These are phyloP conservation scores for Russula olivacea DNA, from an alignment of 768 basidiomycete species.

Conservation along the genomic window DNA sequence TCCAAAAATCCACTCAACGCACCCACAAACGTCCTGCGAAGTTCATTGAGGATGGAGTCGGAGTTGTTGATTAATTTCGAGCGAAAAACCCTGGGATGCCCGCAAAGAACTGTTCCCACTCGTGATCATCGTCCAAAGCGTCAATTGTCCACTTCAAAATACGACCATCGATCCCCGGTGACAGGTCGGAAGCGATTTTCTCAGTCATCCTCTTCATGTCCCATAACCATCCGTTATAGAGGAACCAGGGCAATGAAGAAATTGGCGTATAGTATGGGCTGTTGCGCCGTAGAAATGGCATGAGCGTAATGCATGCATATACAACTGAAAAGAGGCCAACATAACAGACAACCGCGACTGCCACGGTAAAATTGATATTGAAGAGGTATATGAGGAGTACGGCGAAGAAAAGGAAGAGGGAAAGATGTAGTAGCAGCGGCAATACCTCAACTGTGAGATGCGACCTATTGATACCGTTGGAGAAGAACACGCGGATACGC, in stretches of 20 bases:
- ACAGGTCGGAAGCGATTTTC: neutral
- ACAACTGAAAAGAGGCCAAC: neutral
- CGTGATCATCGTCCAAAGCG: neutral
- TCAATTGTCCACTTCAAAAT: neutral
- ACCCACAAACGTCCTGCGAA: neutral
- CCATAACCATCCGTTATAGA: neutral
- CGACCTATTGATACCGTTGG: too few species aligned
- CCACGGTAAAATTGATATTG: neutral
- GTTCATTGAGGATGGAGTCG: neutral
- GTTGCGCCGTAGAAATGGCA: neutral
- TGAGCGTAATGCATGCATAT: neutral
- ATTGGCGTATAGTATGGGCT: neutral
- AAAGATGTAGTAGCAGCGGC: neutral
- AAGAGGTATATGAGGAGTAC: neutral
- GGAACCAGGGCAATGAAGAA: neutral
- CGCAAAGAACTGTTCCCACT: neutral
- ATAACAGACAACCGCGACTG: neutral
- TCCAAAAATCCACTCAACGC: neutral
- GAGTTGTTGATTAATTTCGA: neutral
- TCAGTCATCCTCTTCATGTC: too few species aligned
- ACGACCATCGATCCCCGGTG: neutral
- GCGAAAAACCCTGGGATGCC: neutral
- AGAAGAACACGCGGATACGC: neutral
- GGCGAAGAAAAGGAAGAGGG: neutral
- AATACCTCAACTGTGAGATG: neutral